Conservation (phyloP, 257 asterid species). For the Fraxinus pennsylvanica region DNA sequence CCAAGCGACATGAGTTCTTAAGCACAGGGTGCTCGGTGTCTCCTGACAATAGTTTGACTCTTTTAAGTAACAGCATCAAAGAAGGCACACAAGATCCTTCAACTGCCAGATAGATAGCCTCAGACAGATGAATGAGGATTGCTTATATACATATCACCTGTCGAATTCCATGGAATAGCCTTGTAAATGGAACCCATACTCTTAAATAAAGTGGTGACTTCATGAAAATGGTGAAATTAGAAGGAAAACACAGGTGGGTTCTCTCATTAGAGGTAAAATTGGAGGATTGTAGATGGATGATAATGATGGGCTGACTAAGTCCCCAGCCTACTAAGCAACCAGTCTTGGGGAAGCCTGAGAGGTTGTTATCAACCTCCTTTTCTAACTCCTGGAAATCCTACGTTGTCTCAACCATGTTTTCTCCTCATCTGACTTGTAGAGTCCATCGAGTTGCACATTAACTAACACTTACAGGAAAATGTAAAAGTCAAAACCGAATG, state of each 20-base stretch:
- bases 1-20: neutral
- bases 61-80: neutral
- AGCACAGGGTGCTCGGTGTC: neutral
- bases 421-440: neutral
- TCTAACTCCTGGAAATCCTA: neutral
- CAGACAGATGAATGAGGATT: neutral
- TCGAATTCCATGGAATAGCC: neutral
- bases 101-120: neutral
- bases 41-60: neutral
- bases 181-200: neutral
- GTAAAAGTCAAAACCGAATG: slow-evolving; percentile 12
- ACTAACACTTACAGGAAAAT: slow-evolving; percentile 1
- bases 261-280: neutral
- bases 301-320: neutral
- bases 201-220: neutral
- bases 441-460: neutral
- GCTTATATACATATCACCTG: neutral
- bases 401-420: neutral
- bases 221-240: neutral
- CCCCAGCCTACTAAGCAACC: neutral
- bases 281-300: slow-evolving; percentile 1
- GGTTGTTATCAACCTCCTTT: neutral
- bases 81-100: neutral
- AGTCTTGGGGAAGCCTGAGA: neutral
- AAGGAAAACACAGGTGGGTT: neutral